Base-by-base conservation (phyloP, 169 alveolate genomes). In the Plasmodium fragile region DNA sequence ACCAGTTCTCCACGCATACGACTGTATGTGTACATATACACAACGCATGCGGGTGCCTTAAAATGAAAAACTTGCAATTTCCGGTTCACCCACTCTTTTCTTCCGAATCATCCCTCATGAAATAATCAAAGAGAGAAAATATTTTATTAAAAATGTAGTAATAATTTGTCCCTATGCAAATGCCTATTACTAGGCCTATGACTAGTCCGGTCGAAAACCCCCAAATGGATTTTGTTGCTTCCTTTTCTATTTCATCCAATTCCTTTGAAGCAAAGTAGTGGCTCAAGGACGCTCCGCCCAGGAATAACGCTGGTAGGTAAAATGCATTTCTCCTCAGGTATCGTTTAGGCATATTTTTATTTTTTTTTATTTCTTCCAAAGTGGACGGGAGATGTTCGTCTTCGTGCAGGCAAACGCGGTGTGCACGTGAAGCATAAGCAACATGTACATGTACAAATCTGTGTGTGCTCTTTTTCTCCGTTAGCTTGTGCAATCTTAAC, bases 171-270 rank as follows among this genome's bases (percentile, higher is more conserved):
- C 95, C 95, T 55, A 92, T 82, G 32, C 92, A 92, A 34, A 92
- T 83, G 8, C 95, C 95, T 43, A 92, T 70, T 81, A 92, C 84
- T 73, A 92, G 28, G 16, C 95, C 95, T 55, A 92, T 79, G n/a
- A 83, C 92, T 41, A 92, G 49, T 59, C 95, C 95, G 65, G 93
- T 83, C 30, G 95, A 83, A 81, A 92, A 92, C 18, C 95, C 95
- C 93, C 85, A 92, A 78, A 92, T 92, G 22, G 95, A 16, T 55
- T 92, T 82, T 59, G 82, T 81, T 22, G 81, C 85, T 77, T 92
- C 95, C 53, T 83, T 83, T 77, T 83, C 92, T 73, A 92, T 70
- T 92, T 92, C 95, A 70, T 92, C 95, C 85, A 92, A 59, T 49
- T 92, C 95, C 59, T 83, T 92, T 45, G 95, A 92, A 41, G 92